phyloP scores from a whole-genome alignment of 345 rosid genomes.

The Linum usitatissimum region DNA sequence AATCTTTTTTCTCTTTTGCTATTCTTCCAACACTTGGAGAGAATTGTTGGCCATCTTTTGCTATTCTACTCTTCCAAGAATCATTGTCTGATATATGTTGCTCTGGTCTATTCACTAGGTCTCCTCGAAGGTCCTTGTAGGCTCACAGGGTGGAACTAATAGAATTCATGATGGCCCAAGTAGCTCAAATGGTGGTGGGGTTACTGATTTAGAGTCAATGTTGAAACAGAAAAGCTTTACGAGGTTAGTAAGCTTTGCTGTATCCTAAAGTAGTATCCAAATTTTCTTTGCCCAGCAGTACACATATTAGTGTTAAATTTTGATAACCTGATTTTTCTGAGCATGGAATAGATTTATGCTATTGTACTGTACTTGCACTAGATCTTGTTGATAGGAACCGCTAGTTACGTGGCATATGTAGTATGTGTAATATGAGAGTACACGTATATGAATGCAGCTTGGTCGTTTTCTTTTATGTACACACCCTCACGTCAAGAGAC shows the following conservation, averaged over 20 bases:
- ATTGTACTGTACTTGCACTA: too few relatives aligned
- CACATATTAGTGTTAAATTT: not conserved
- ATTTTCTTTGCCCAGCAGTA: not conserved
- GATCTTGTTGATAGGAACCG: too few relatives aligned
- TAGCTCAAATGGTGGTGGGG: constrained; percentile 24
- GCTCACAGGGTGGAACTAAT: constrained; percentile 21
- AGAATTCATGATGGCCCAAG: constrained; percentile 18
- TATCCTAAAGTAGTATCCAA: not conserved
- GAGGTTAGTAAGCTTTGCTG: constrained; percentile 32
- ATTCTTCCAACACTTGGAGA: not conserved
- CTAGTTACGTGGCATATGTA: too few relatives aligned
- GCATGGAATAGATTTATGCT: too few relatives aligned
- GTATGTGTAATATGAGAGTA: too few relatives aligned
- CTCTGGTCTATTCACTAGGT: constrained; percentile 16
- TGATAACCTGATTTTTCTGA: not conserved
- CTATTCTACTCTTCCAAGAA: not conserved
- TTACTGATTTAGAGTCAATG: constrained; percentile 41
- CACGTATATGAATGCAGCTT: not conserved
- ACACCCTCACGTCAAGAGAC: not conserved
- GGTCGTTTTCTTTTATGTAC: not conserved
- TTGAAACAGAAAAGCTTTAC: constrained; percentile 69
- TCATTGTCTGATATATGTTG: constrained; percentile 9
- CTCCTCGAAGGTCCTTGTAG: constrained; percentile 23
- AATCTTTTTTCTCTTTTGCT: too few relatives aligned
- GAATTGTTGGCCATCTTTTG: not conserved